A percentile compares a stretch with the other conserved stretches of the same genome.
Evolutionary conservation across 2,329 filamentous ascomycete genomes (phyloP).

Genomic region (Aureobasidium sp.): DNA sequence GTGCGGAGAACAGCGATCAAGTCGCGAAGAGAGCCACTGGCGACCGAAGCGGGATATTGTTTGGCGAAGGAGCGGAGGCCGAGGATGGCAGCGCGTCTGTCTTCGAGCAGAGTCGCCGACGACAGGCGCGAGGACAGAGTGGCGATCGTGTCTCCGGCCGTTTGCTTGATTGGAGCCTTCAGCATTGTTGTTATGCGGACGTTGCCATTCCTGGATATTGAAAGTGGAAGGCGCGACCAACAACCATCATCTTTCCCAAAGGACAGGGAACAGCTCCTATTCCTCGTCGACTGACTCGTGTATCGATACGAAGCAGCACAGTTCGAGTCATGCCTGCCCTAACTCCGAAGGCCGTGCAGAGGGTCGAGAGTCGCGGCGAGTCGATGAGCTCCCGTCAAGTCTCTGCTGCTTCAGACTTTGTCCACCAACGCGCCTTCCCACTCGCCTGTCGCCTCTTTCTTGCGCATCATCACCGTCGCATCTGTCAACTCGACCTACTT

Average conservation of each 20-base stretch:
- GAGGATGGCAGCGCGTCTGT: conserved; percentile 84
- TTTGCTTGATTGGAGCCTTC: conserved; percentile 86
- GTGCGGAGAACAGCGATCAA: conserved; percentile 78
- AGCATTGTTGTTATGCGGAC: conserved; percentile 33
- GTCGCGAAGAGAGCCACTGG: conserved; percentile 81
- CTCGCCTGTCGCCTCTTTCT: not conserved
- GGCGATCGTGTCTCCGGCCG: conserved; percentile 87
- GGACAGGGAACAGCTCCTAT: conserved; percentile 6
- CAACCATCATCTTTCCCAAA: not conserved
- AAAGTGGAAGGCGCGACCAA: not conserved
- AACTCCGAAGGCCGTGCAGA: not conserved
- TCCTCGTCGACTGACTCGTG: not conserved
- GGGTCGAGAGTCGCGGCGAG: not conserved
- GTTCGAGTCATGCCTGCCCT: not conserved
- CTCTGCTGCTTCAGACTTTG: not conserved
- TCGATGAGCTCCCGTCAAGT: not conserved
- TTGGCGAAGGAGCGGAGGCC: conserved; percentile 94
- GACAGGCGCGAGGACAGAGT: conserved; percentile 79
- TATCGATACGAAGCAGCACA: not conserved
- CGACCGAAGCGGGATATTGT: conserved; percentile 89
- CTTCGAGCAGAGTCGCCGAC: conserved; percentile 86
- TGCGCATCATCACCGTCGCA: not conserved
- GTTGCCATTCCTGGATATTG: not conserved
- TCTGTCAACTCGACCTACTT: not conserved
- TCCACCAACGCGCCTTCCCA: not conserved